phyloP scores from a whole-genome alignment of 257 asterid species.

The Parsonsia alboflavescens region DNA sequence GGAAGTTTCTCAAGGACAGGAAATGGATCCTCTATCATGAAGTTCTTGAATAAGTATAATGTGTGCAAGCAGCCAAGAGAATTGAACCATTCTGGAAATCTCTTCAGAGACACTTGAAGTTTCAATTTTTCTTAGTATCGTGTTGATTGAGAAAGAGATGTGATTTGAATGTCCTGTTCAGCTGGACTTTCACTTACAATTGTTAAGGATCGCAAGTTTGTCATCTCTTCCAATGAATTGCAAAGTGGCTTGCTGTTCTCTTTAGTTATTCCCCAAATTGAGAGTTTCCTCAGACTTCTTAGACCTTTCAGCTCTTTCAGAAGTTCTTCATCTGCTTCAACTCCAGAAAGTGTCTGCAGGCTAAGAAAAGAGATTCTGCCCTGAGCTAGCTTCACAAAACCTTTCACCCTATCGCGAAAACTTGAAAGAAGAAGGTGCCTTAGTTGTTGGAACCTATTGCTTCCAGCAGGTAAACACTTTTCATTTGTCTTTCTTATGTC shows the following conservation, averaged over 20 bases:
- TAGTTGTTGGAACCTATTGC: constrained; percentile 21
- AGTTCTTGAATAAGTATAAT: constrained; percentile 14
- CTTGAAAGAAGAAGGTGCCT: constrained; percentile 25
- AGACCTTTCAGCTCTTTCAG: constrained; percentile 11
- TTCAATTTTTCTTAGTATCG: constrained; percentile 17
- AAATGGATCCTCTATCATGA: constrained; percentile 14
- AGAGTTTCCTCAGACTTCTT: constrained; percentile 17
- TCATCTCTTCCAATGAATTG: constrained; percentile 19
- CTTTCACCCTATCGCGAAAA: constrained; percentile 19
- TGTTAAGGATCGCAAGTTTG: constrained; percentile 21
- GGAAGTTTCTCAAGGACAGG: constrained; percentile 21
- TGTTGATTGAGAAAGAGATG: constrained; percentile 1
- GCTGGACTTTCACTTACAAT: constrained; percentile 19
- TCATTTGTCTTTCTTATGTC: constrained; percentile 19
- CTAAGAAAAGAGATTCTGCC: constrained; percentile 12
- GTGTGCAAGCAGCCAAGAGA: constrained; percentile 21
- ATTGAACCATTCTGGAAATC: constrained; percentile 18
- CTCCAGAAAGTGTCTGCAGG: constrained; percentile 21
- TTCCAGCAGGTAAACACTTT: constrained; percentile 18
- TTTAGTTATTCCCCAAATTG: constrained; percentile 12
- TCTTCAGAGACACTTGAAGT: constrained; percentile 17
- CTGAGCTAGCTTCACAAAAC: constrained; percentile 15
- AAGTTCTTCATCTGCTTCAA: constrained; percentile 20
- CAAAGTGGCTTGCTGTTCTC: constrained; percentile 20
- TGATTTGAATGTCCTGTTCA: constrained; percentile 13